phyloP scores from a whole-genome alignment of 2,329 filamentous ascomycete genomes.

The Incumbomyces delicatus region DNA sequence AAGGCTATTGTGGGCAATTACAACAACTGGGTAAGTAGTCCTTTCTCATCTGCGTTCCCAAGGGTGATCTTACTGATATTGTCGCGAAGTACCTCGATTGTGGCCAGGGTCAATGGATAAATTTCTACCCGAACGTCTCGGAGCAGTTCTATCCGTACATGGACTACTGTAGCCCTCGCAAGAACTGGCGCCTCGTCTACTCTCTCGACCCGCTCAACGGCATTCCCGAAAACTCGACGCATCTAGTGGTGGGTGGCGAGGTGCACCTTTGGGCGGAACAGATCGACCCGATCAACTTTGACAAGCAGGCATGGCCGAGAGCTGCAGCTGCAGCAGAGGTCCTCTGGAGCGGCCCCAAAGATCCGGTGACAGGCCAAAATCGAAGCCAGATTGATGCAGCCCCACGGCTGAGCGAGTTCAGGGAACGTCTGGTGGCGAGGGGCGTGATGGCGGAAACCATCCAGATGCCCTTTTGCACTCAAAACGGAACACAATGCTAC shows the following conservation, averaged over 20 bases:
- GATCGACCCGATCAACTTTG: slow-evolving; percentile 65
- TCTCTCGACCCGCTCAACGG: slow-evolving; percentile 62
- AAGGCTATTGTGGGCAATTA: slow-evolving; percentile 25
- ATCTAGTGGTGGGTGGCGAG: slow-evolving; percentile 71
- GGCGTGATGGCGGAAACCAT: slow-evolving; percentile 58
- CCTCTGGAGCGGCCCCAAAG: slow-evolving; percentile 46
- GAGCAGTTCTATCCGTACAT: slow-evolving; percentile 46
- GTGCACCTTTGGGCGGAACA: slow-evolving; percentile 72
- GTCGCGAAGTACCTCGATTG: slow-evolving; percentile 13
- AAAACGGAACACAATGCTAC: slow-evolving; percentile 5
- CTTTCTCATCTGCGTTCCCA: neutral
- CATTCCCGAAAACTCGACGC: slow-evolving; percentile 50
- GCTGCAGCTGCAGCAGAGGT: slow-evolving; percentile 48
- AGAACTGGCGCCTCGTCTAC: slow-evolving; percentile 77
- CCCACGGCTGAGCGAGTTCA: slow-evolving; percentile 64
- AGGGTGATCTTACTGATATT: slow-evolving; percentile 1
- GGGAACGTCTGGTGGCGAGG: slow-evolving; percentile 60
- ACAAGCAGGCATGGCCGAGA: slow-evolving; percentile 48
- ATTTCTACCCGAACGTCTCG: slow-evolving; percentile 18
- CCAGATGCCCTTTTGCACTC: slow-evolving; percentile 59
- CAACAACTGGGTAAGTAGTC: slow-evolving; percentile 21
- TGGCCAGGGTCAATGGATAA: slow-evolving; percentile 20
- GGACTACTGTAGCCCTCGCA: slow-evolving; percentile 71
- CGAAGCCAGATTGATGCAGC: slow-evolving; percentile 40
- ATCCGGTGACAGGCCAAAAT: slow-evolving; percentile 38